Base-by-base conservation (phyloP, 2,329 filamentous ascomycete genomes). In the Zelopaecilomyces penicillatus region DNA sequence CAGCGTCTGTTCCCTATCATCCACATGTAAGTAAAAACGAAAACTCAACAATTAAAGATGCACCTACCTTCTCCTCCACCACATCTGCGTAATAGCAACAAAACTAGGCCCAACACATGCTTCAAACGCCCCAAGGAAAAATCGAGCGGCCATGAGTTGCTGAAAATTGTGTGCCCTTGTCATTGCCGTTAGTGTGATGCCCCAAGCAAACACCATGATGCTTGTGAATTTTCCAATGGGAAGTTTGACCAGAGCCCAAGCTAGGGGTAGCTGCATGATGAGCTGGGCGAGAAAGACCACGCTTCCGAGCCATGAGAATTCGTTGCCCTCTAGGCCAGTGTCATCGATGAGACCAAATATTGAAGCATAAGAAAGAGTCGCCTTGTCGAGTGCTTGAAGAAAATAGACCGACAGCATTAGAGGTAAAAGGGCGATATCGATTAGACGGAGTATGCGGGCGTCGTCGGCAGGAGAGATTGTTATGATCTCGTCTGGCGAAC, bases 291-390 rank as follows among this genome's bases (percentile, higher is more conserved):
- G 62, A 53, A 76, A 82, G 10, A 82, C 63, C 42, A 82, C 73
- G 2, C 75, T 80, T 0, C 76, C 75, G 0, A 82, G 70, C 77
- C 77, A 82, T 2, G 77, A 80, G 52, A 66, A 71, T 67, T 83
- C 69, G 40, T 76, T 65, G 11, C 76, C 76, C 6, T 71, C 62
- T 2, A 83, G 71, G 35, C 71, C 57, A 0, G 78, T 73, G 55
- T 81, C 75, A 42, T 79, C 65, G 30, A 78, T 72, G 8, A 84
- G 65, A 3, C 79, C 79, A 51, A 83, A 83, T 8, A 83, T 74
- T 0, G 78, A 80, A 3, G 76, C 76, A 53, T 82, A 83, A 2
- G 62, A 65, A 63, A 83, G 65, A 0, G 76, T 78, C 0, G 77
- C 73, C 58, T 83, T 83, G 63, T 83, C 80, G 5, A 82, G 65